Evolutionary conservation across 2,329 filamentous ascomycete genomes (phyloP).

Genomic region (Aspergillus fumigatus): DNA sequence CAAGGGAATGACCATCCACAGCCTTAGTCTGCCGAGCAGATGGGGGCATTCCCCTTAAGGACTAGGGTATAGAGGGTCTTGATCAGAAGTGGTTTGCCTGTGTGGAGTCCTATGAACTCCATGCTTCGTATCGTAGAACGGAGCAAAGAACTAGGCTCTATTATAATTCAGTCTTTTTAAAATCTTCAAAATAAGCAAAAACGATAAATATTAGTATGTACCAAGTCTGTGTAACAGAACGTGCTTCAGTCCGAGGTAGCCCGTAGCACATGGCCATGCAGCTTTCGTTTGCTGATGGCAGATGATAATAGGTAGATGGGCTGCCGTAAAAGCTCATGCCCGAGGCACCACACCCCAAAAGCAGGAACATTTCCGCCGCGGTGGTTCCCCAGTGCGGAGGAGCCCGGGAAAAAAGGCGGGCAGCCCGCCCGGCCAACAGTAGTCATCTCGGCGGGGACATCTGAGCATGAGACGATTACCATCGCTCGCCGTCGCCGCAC

Average conservation of each 20-base stretch:
- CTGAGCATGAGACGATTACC: slow-evolving; percentile 10
- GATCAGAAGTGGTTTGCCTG: neutral
- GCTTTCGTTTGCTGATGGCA: neutral
- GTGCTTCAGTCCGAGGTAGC: neutral
- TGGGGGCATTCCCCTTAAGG: neutral
- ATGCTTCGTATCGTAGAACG: neutral
- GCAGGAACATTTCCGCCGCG: neutral
- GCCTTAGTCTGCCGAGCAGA: neutral
- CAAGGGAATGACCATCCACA: neutral
- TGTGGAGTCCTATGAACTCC: neutral
- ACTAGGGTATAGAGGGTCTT: neutral
- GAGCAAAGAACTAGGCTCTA: neutral
- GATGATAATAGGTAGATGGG: neutral
- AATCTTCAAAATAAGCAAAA: neutral
- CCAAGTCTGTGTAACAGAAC: neutral
- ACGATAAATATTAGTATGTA: neutral
- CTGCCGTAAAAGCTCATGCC: neutral
- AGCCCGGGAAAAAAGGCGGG: slow-evolving; percentile 16
- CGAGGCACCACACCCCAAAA: slow-evolving; percentile 4
- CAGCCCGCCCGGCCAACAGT: slow-evolving; percentile 5
- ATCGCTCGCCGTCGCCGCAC: slow-evolving; percentile 12
- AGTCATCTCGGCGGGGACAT: slow-evolving; percentile 17
- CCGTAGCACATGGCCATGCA: neutral
- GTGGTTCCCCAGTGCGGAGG: slow-evolving; percentile 18
- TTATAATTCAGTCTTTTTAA: neutral